Percentiles rank a stretch among this genome's conserved stretches.
These are phyloP conservation scores for Pneumocystis carinii DNA, from an alignment of 1,139 yeast species.

Conservation along the genomic window DNA sequence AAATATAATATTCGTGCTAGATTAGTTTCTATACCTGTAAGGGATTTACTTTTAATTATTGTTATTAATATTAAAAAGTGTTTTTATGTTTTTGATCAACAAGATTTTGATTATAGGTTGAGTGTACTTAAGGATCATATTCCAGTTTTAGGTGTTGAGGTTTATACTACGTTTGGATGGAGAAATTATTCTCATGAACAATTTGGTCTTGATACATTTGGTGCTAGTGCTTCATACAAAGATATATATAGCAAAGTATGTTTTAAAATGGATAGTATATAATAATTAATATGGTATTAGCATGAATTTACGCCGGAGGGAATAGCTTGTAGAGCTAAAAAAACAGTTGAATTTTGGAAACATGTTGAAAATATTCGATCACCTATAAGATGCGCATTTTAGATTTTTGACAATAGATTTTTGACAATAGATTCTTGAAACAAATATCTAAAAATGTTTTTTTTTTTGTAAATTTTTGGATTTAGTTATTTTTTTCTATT, in stretches of 20 bases:
- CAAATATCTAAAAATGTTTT: constrained; percentile 31
- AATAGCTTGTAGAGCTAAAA: constrained; percentile 69
- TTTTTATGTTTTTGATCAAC: not conserved
- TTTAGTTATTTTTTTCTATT: not conserved
- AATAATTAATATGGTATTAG: constrained; percentile 13
- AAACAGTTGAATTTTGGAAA: constrained; percentile 72
- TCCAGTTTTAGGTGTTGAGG: constrained; percentile 91
- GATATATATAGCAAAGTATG: constrained; percentile 50
- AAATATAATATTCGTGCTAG: constrained; percentile 57
- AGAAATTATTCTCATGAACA: constrained; percentile 90
- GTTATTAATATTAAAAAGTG: constrained; percentile 30
- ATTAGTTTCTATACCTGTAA: constrained; percentile 88
- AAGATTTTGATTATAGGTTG: constrained; percentile 38
- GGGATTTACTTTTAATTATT: constrained; percentile 79
- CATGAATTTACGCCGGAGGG: constrained; percentile 92
- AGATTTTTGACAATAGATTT: constrained; percentile 4
- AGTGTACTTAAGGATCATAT: constrained; percentile 87
- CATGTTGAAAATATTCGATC: constrained; percentile 24
- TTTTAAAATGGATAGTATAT: not conserved
- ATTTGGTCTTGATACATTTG: constrained; percentile 90
- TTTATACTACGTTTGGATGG: constrained; percentile 87
- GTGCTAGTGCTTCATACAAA: constrained; percentile 88
- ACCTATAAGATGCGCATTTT: constrained; percentile 42
- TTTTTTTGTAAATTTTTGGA: not conserved
- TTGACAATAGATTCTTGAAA: constrained; percentile 16